Conservation (phyloP, 352 stramenopile genomes). For the Aphanomyces cochlioides region DNA sequence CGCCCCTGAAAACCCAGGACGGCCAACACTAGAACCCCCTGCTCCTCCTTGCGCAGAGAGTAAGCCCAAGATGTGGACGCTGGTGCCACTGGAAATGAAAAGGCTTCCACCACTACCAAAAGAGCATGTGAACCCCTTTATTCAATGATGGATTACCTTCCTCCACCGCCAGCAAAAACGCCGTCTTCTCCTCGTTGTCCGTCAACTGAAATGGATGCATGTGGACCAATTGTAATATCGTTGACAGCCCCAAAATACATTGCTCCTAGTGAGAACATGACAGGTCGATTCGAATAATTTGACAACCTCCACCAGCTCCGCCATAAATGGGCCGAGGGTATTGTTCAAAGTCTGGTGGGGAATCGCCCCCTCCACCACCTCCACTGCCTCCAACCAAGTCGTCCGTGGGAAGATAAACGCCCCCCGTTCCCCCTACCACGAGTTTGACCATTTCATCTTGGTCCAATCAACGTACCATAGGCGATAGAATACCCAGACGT, state of each 20-base stretch:
- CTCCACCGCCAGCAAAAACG: constrained; percentile 30
- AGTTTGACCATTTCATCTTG: too few relatives aligned
- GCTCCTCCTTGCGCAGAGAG: constrained; percentile 8
- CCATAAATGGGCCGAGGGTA: constrained; percentile 70
- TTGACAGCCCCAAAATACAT: constrained; percentile 90
- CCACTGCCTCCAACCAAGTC: constrained; percentile 91
- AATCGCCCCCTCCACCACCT: constrained; percentile 74
- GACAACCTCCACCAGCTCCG: constrained; percentile 84
- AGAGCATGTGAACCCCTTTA: background rate
- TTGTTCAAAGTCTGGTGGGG: constrained; percentile 77
- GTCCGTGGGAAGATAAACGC: constrained; percentile 33
- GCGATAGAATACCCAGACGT: constrained; percentile 14
- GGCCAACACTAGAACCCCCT: background rate
- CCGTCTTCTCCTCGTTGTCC: constrained; percentile 54
- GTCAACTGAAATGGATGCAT: constrained; percentile 75
- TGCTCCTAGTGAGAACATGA: too few relatives aligned
- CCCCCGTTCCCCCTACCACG: background rate
- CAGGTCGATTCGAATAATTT: too few relatives aligned
- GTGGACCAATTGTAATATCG: constrained; percentile 87
- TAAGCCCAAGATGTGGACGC: constrained; percentile 7
- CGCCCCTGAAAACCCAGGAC: background rate
- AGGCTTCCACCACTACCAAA: constrained; percentile 4
- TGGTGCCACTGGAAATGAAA: constrained; percentile 23
- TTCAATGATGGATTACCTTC: background rate
- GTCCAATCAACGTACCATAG: constrained; percentile 4